Percentiles rank a stretch among this genome's conserved stretches.
Evolutionary conservation across 163 green algal species (phyloP).

Genomic region (Scenedesmus sp.): DNA sequence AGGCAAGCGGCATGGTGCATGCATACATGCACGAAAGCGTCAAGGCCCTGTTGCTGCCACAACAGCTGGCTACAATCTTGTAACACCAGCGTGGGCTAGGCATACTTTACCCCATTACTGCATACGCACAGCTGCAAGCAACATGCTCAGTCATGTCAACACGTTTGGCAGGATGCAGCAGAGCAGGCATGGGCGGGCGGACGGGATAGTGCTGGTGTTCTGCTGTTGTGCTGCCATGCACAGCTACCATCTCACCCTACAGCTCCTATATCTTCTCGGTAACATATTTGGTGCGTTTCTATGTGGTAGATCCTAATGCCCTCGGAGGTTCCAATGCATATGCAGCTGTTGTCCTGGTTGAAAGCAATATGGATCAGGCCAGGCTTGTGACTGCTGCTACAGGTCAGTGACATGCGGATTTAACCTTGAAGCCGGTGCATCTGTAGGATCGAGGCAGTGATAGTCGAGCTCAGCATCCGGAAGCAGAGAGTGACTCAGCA

Average conservation of each 20-base stretch:
- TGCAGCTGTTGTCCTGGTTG: slow-evolving; percentile 77
- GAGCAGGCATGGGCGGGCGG: no score
- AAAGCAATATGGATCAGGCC: slow-evolving; percentile 66
- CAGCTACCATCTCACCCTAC: slow-evolving; percentile 62
- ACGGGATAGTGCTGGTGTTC: neutral
- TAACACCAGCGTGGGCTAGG: no score
- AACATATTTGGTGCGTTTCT: slow-evolving; percentile 66
- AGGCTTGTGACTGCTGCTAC: slow-evolving; percentile 44
- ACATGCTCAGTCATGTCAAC: no score
- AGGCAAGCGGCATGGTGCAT: neutral
- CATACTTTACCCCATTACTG: no score
- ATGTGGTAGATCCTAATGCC: slow-evolving; percentile 79
- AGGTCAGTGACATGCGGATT: slow-evolving; percentile 20
- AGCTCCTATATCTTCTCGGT: slow-evolving; percentile 69
- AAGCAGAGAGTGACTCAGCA: neutral
- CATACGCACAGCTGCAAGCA: no score
- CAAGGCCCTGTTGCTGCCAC: neutral
- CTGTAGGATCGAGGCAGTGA: neutral
- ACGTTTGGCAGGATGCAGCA: no score
- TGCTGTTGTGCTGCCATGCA: neutral
- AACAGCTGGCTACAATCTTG: no score
- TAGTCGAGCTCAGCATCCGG: neutral
- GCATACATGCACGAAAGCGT: neutral
- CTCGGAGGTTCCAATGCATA: slow-evolving; percentile 63
- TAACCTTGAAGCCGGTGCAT: neutral